phyloP scores from a whole-genome alignment of 306 rosid genomes.

The Begonia masoniana region DNA sequence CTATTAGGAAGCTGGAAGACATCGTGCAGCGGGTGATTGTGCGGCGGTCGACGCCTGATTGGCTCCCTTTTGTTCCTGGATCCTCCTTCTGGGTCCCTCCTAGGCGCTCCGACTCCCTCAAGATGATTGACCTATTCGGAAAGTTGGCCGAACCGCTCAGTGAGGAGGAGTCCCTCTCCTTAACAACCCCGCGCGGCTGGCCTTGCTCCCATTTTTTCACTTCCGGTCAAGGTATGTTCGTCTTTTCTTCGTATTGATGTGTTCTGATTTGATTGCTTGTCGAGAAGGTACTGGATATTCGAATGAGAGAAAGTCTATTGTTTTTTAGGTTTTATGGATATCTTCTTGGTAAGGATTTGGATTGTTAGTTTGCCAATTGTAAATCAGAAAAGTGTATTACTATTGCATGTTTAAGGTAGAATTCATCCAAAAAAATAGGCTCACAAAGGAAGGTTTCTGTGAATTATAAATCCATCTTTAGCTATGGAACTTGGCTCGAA shows the following conservation, averaged over 20 bases:
- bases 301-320: too few species aligned
- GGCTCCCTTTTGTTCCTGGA: constrained; percentile 82
- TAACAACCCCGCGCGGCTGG: constrained; percentile 39
- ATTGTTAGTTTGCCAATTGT: too few species aligned
- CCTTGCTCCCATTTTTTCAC: constrained; percentile 37
- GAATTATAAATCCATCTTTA: too few species aligned
- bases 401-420: too few species aligned
- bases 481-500: too few species aligned
- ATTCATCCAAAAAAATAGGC: too few species aligned
- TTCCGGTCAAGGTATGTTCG: constrained; percentile 16
- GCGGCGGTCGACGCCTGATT: constrained; percentile 51
- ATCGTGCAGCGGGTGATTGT: constrained; percentile 42
- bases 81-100: constrained; percentile 97
- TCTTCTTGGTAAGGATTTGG: too few species aligned
- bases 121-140: constrained; percentile 32
- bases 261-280: too few species aligned
- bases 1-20: constrained; percentile 48
- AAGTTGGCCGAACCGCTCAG: constrained; percentile 19
- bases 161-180: constrained; percentile 37
- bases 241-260: not conserved
- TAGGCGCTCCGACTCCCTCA: constrained; percentile 13
- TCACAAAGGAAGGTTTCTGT: too few species aligned
- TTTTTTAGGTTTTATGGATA: too few species aligned
- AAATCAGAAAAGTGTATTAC: too few species aligned
- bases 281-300: too few species aligned